These are phyloP conservation scores for Irpex rosettiformis DNA, from an alignment of 1,284 basidiomycete genomes.

Conservation along the genomic window DNA sequence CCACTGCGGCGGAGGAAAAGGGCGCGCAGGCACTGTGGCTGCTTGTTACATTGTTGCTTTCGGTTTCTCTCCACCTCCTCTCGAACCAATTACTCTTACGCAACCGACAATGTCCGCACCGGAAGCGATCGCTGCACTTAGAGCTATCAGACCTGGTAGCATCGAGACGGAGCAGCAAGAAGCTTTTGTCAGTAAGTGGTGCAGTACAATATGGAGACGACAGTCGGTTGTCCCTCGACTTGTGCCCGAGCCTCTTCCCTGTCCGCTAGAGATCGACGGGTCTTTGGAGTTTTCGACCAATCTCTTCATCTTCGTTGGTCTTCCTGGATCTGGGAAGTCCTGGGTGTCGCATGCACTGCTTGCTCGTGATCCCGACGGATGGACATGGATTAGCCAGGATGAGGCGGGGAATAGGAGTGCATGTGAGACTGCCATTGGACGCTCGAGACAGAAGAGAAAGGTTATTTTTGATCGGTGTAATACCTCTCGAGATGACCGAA, in stretches of 20 bases:
- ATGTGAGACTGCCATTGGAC: slow-evolving; percentile 49
- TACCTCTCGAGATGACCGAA: slow-evolving; percentile 42
- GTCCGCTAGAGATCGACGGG: slow-evolving; percentile 43
- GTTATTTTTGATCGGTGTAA: slow-evolving; percentile 58
- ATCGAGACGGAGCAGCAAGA: slow-evolving; percentile 56
- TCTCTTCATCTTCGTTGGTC: slow-evolving; percentile 51
- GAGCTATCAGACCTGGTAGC: slow-evolving; percentile 49
- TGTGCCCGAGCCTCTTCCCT: slow-evolving; percentile 46
- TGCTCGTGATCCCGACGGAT: slow-evolving; percentile 38
- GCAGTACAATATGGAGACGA: slow-evolving; percentile 57
- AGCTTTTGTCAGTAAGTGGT: slow-evolving; percentile 51
- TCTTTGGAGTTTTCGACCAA: slow-evolving; percentile 31
- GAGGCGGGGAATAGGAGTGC: slow-evolving; percentile 45
- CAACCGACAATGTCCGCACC: slow-evolving; percentile 46
- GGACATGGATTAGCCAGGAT: slow-evolving; percentile 52
- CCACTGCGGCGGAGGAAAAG: slow-evolving; percentile 63
- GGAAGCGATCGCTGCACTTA: slow-evolving; percentile 45
- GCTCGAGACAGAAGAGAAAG: slow-evolving; percentile 29
- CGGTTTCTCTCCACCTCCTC: slow-evolving; percentile 41
- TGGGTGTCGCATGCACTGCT: slow-evolving; percentile 47
- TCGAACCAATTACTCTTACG: slow-evolving; percentile 24
- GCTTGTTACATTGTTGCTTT: slow-evolving; percentile 58
- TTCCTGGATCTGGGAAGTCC: slow-evolving; percentile 61
- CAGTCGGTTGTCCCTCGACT: slow-evolving; percentile 44
- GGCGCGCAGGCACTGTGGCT: slow-evolving; percentile 57